Evolutionary conservation across 208 protist genomes (phyloP), one percentile per base, ranked within the genome.

Genomic region (Leishmania mexicana): DNA sequence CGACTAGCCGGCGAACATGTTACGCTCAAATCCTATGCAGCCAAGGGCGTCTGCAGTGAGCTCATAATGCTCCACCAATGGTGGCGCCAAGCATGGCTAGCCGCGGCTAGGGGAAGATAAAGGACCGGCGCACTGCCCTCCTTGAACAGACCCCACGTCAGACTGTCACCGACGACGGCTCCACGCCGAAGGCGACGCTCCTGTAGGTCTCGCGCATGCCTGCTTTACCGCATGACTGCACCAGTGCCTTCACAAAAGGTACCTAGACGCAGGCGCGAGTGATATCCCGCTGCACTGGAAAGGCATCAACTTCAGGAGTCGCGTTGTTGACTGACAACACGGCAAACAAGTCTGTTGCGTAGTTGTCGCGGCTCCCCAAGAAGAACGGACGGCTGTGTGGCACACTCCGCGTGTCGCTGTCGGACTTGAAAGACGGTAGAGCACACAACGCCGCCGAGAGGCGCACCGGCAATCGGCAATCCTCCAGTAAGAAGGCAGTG

Each of bases 61-160:
- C 71, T 94, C 89, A 15, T 88, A 81, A 8, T 76, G 87, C 53
- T 70, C 78, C 53, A 90, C 53, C 54, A 94, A 72, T n/a, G 87
- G 92, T 49, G 2, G 70, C 40, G 0, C 84, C 88, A n/a, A 94
- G 72, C 28, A 96, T 79, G 31, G 84, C 71, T 8, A 95, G 67
- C 72, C 81, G 80, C 2, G 86, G 84, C 21, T 21, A 90, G 65
- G 4, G 86, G 88, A 53, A 85, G 86, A 68, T 89, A 92, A 15
- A 89, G 67, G 8, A 85, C 72, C 24, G 80, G 81, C 31, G 81
- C 75, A 54, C 58, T 51, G 19, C 58, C 35, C 71, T 81, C 70
- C 17, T 4, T 57, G 3, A 64, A 74, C 38, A 49, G 10, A 15
- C 54, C 42, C 65, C 71, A 86, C 73, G 53, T 45, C 42, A 83